Conservation (phyloP, 2,329 filamentous ascomycete species). For the Xylaria sp. region DNA sequence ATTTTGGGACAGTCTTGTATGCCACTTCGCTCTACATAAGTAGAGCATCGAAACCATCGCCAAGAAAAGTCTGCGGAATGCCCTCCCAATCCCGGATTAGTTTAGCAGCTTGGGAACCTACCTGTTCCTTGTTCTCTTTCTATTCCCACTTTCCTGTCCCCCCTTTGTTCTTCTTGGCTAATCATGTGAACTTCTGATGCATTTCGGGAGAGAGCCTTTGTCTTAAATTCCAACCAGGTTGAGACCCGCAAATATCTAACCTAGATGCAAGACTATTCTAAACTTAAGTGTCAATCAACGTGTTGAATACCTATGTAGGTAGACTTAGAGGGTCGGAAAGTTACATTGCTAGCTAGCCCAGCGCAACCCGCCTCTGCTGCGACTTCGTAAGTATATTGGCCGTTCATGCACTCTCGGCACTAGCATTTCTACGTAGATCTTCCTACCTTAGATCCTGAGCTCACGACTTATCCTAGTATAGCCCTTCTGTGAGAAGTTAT, state of each 20-base stretch:
- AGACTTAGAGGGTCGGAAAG: background rate
- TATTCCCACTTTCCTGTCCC: background rate
- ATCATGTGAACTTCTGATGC: background rate
- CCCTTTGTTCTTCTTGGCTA: background rate
- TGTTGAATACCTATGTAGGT: background rate
- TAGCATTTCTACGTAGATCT: background rate
- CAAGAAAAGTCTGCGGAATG: background rate
- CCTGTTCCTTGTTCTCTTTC: background rate
- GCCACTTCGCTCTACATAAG: background rate
- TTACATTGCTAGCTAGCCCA: background rate
- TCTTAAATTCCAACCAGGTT: background rate
- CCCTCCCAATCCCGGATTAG: background rate
- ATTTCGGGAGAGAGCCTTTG: background rate
- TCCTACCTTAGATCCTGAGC: background rate
- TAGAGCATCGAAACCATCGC: background rate
- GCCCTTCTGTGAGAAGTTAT: background rate
- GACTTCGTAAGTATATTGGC: background rate
- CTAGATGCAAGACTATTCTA: background rate
- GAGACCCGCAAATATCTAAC: background rate
- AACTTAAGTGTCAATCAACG: background rate
- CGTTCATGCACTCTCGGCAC: background rate
- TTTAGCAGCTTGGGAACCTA: background rate
- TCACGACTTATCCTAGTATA: background rate
- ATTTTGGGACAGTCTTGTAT: conserved; percentile 4
- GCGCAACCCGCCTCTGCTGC: background rate